These are phyloP conservation scores for Cutaneotrichosporon sp. DNA, from an alignment of 1,284 basidiomycete species.

Conservation along the genomic window DNA sequence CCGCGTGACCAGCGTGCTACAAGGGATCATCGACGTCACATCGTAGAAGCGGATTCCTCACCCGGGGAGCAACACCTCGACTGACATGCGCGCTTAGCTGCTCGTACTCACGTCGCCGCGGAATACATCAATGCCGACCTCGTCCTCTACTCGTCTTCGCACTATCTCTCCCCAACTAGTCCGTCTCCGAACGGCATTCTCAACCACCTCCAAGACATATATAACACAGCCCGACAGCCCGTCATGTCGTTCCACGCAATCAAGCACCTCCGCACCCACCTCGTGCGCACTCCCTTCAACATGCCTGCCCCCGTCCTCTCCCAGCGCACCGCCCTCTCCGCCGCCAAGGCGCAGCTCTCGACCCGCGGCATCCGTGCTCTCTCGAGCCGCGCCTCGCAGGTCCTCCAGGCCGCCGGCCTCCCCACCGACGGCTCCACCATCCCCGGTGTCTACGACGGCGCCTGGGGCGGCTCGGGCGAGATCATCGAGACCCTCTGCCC, in stretches of 20 bases:
- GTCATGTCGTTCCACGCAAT: slow-evolving; percentile 7
- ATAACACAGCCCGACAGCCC: background rate
- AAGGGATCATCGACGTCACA: background rate
- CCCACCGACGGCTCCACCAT: slow-evolving; percentile 29
- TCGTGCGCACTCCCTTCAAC: slow-evolving; percentile 3
- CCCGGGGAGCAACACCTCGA: slow-evolving; percentile 2
- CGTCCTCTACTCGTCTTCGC: background rate
- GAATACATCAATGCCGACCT: slow-evolving; percentile 5
- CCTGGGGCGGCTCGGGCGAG: slow-evolving; percentile 44
- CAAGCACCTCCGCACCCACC: slow-evolving; percentile 9
- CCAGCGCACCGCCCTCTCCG: slow-evolving; percentile 3
- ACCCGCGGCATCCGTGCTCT: slow-evolving; percentile 27
- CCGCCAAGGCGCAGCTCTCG: slow-evolving; percentile 8
- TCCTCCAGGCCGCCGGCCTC: slow-evolving; percentile 42
- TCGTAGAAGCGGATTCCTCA: background rate
- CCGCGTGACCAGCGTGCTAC: background rate
- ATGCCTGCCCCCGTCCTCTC: slow-evolving; percentile 8
- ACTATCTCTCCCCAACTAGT: background rate
- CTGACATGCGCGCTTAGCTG: slow-evolving; percentile 5
- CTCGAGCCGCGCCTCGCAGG: slow-evolving; percentile 36
- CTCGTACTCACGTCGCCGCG: background rate
- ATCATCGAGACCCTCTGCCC: slow-evolving; percentile 43
- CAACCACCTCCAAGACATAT: background rate
- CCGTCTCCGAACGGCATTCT: slow-evolving; percentile 1
- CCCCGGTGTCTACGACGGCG: slow-evolving; percentile 46